phyloP scores from a whole-genome alignment of 805 yeast species.

The Jamesozyma lodderae region DNA sequence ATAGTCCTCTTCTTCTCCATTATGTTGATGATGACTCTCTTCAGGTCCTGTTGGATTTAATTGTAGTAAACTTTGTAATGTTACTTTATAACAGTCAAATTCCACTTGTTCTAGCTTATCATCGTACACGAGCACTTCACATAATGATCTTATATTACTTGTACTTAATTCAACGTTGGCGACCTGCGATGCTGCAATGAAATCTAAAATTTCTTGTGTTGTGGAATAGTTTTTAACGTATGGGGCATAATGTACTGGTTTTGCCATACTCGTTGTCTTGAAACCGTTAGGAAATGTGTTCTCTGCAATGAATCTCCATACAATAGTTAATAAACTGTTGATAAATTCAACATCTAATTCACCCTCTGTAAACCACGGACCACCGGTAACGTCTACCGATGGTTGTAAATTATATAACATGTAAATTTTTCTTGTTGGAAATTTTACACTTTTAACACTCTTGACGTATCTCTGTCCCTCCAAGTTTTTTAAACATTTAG shows the following conservation, averaged over 20 bases:
- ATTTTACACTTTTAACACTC: constrained; percentile 80
- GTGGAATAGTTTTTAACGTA: constrained; percentile 57
- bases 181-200: constrained; percentile 62
- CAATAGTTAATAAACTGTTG: constrained; percentile 68
- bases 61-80: constrained; percentile 73
- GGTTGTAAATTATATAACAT: constrained; percentile 93
- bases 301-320: constrained; percentile 79
- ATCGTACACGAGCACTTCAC: constrained; percentile 82
- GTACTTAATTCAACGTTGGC: constrained; percentile 72
- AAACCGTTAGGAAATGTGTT: constrained; percentile 71
- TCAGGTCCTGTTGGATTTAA: constrained; percentile 36
- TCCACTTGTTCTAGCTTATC: constrained; percentile 66
- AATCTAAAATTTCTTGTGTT: constrained; percentile 64
- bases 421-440: constrained; percentile 90
- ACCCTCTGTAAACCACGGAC: constrained; percentile 97
- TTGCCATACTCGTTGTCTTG: constrained; percentile 23
- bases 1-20: constrained; percentile 22
- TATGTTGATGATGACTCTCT: constrained; percentile 1
- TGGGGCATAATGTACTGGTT: constrained; percentile 38
- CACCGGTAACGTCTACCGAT: constrained; percentile 92
- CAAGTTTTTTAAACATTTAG: constrained; percentile 67
- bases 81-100: constrained; percentile 62
- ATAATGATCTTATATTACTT: constrained; percentile 67
- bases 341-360: constrained; percentile 93
- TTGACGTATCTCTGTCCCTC: constrained; percentile 80